Base-by-base conservation (phyloP, 768 basidiomycete species). In the Agaricus subrufescens region DNA sequence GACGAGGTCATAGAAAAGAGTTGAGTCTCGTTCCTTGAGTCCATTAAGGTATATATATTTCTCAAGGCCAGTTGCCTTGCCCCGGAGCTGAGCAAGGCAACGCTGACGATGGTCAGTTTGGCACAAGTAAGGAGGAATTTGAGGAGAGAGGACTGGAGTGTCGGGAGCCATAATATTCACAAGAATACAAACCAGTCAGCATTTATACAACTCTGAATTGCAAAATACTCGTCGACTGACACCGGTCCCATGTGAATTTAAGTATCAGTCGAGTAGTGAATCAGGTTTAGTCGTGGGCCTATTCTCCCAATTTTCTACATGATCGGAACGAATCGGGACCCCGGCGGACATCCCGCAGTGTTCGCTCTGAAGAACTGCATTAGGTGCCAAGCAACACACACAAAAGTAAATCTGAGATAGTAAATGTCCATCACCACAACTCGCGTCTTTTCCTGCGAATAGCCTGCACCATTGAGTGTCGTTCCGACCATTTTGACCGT, bases 11-110 rank as follows among this genome's bases (percentile, higher is more conserved):
- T 89, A 89, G 69, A 89, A 91, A 12, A 89, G 72, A 49, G 78
- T 74, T 29, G 81, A 70, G 62, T 89, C 82, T 58, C 84, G 78
- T 34, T 77, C 74, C 61, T 88, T 82, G 63, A 90, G 75, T 9
- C 78, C 78, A 39, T 77, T 79, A 57, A 90, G 77, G 67, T 82
- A 89, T 59, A 87, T 84, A 69, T 90, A 86, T 66, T 87, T 83
- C 57, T 89, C 84, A 49, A 89, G 75, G 25, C 76, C 71, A 53
- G 71, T 69, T 1, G 69, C 56, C 68, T 86, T 86, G 63, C 80
- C 78, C 54, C 83, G 80, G 19, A 86, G 70, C 65, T 85, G 84
- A 3, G 65, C 69, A 2, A 86, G 75, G 65, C 80, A 82, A 58
- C 84, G 75, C 56, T 79, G 76, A 34, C 72, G 74, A 61, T 85